phyloP scores from a whole-genome alignment of 352 stramenopile species.

The Phytophthora pistaciae region DNA sequence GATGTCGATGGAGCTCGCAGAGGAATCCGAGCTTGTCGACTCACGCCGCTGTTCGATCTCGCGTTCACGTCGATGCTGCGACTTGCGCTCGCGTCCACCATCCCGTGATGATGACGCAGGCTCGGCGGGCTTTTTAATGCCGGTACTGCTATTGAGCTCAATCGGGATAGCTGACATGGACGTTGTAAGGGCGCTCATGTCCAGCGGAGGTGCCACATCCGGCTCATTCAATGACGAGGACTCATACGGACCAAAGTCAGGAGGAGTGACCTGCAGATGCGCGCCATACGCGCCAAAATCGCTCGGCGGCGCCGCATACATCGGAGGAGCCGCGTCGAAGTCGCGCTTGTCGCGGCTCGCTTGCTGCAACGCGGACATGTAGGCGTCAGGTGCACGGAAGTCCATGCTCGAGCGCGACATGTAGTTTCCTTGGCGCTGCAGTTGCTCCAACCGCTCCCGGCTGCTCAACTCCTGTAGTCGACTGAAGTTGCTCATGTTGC shows the following conservation, averaged over 20 bases:
- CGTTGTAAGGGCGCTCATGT: constrained; percentile 42
- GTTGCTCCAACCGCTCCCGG: constrained; percentile 37
- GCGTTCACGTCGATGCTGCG: constrained; percentile 28
- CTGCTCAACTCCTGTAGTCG: constrained; percentile 45
- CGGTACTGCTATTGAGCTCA: constrained; percentile 22
- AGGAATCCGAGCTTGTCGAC: constrained; percentile 75
- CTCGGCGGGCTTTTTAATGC: constrained; percentile 2
- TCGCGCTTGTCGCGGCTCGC: constrained; percentile 41
- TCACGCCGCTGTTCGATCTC: constrained; percentile 33
- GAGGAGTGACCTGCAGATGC: constrained; percentile 28
- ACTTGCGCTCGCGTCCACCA: constrained; percentile 15
- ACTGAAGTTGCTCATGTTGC: constrained; percentile 42
- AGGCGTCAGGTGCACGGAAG: constrained; percentile 39
- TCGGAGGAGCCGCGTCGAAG: constrained; percentile 32
- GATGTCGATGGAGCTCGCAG: constrained; percentile 75
- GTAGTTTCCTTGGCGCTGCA: constrained; percentile 36
- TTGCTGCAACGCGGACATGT: constrained; percentile 45
- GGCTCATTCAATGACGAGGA: constrained; percentile 25
- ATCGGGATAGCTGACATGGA: constrained; percentile 33
- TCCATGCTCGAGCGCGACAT: constrained; percentile 34
- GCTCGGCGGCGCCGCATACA: constrained; percentile 35
- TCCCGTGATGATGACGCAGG: constrained; percentile 12
- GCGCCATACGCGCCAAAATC: constrained; percentile 33
- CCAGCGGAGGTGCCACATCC: constrained; percentile 29
- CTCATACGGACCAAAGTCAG: constrained; percentile 38